phyloP scores from a whole-genome alignment of 176 grass and related monocot genomes.

The Oryza rufipogon region DNA sequence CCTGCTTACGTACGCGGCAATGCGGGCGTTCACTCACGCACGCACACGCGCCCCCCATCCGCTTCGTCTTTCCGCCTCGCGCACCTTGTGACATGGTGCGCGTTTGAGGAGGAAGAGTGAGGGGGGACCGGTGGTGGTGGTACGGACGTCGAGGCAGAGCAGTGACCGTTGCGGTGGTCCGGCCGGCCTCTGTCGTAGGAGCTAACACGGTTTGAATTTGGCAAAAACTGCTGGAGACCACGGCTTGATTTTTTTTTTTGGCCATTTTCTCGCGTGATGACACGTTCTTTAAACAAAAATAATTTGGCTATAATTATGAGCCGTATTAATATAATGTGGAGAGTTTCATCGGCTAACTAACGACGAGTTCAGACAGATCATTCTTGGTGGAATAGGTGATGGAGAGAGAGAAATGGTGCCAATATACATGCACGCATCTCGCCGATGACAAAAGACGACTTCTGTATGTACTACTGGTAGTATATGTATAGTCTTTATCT shows the following conservation, averaged over 20 bases:
- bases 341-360: not conserved
- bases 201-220: not conserved
- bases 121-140: not conserved
- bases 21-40: not conserved
- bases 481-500: too few relatives aligned
- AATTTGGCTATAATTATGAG: too few relatives aligned
- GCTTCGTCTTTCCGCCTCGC: not conserved
- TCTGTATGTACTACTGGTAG: too few relatives aligned
- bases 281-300: not conserved
- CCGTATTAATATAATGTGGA: too few relatives aligned
- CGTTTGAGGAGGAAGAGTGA: not conserved
- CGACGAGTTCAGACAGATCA: not conserved
- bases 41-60: not conserved
- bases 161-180: conserved; percentile 23
- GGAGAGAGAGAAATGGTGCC: not conserved
- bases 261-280: not conserved
- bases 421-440: not conserved
- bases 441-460: not conserved
- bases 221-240: not conserved
- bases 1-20: not conserved
- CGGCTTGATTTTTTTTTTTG: not conserved
- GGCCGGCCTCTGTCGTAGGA: not conserved
- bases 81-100: not conserved
- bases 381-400: not conserved
- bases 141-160: not conserved